phyloP scores from a whole-genome alignment of 306 rosid genomes.

The Cucurbita maxima region DNA sequence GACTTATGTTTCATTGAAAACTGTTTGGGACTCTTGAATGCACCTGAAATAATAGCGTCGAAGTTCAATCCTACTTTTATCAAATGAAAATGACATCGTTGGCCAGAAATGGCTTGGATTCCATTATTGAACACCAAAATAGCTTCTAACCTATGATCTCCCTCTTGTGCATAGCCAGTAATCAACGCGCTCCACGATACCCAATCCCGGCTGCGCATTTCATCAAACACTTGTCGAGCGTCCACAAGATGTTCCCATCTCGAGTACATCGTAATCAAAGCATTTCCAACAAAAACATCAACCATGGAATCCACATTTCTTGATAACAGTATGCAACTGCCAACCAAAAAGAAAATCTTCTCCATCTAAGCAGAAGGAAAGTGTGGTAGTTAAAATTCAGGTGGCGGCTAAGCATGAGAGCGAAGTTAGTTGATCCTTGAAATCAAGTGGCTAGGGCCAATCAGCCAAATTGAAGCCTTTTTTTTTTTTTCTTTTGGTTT shows the following conservation, averaged over 20 bases:
- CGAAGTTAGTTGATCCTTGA: neutral
- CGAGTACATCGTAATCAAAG: constrained; percentile 55
- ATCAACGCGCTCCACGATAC: constrained; percentile 74
- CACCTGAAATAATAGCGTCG: constrained; percentile 41
- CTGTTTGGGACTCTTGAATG: constrained; percentile 47
- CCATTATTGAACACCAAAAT: constrained; percentile 26
- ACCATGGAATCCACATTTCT: constrained; percentile 38
- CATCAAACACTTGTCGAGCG: constrained; percentile 52
- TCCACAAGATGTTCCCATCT: constrained; percentile 39
- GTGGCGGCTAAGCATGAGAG: constrained; percentile 34
- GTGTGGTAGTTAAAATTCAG: constrained; percentile 34
- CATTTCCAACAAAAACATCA: constrained; percentile 68
- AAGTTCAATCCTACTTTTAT: constrained; percentile 43
- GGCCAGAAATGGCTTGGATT: constrained; percentile 38
- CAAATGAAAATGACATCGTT: constrained; percentile 42
- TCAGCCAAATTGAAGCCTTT: neutral
- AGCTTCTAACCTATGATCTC: constrained; percentile 50
- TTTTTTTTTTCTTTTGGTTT: too few species aligned
- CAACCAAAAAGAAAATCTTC: constrained; percentile 44
- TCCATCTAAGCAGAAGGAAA: constrained; percentile 40
- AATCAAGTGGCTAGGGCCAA: neutral
- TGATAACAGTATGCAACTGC: constrained; percentile 47
- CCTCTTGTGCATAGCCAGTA: constrained; percentile 64
- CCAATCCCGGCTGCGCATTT: constrained; percentile 43
- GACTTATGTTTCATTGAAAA: constrained; percentile 43